These are phyloP conservation scores for Exserohilum turcica DNA, from an alignment of 2,329 filamentous ascomycete species.

Conservation along the genomic window DNA sequence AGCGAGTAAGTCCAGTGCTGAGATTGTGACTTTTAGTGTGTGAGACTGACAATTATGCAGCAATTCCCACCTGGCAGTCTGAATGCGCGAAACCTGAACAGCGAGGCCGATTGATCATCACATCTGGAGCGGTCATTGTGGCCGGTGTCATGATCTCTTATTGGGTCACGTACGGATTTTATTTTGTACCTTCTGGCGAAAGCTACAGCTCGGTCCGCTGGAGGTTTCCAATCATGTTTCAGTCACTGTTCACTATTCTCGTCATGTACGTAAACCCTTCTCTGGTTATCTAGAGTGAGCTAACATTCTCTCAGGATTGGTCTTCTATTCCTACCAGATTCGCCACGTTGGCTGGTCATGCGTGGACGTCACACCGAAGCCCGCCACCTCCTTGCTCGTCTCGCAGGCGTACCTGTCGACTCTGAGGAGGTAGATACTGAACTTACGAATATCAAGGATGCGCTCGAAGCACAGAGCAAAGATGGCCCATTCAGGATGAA, in stretches of 20 bases:
- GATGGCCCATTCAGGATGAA: slow-evolving; percentile 37
- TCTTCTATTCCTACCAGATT: slow-evolving; percentile 33
- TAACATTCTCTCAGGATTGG: slow-evolving; percentile 6
- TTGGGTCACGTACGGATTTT: slow-evolving; percentile 46
- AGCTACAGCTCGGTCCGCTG: slow-evolving; percentile 12
- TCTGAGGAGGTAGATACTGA: slow-evolving; percentile 40
- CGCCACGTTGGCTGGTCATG: slow-evolving; percentile 55
- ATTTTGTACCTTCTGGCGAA: slow-evolving; percentile 6
- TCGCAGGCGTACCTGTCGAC: slow-evolving; percentile 4
- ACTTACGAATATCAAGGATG: slow-evolving; percentile 46
- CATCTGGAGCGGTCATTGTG: slow-evolving; percentile 47
- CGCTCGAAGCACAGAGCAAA: slow-evolving; percentile 49
- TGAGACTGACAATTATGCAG: neutral
- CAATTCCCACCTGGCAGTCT: slow-evolving; percentile 21
- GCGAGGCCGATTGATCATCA: slow-evolving; percentile 42
- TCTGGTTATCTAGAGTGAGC: accelerated
- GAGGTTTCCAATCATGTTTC: slow-evolving; percentile 46
- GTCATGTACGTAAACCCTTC: slow-evolving; percentile 4
- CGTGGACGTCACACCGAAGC: slow-evolving; percentile 51
- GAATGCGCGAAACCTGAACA: slow-evolving; percentile 41
- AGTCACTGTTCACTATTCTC: slow-evolving; percentile 15
- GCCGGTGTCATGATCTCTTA: slow-evolving; percentile 46
- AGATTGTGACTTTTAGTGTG: slow-evolving; percentile 15
- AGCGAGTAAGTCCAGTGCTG: slow-evolving; percentile 45
- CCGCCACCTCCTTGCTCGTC: slow-evolving; percentile 20